These are phyloP conservation scores for Sechiopsis laciniata DNA, from an alignment of 306 rosid species.

Conservation along the genomic window DNA sequence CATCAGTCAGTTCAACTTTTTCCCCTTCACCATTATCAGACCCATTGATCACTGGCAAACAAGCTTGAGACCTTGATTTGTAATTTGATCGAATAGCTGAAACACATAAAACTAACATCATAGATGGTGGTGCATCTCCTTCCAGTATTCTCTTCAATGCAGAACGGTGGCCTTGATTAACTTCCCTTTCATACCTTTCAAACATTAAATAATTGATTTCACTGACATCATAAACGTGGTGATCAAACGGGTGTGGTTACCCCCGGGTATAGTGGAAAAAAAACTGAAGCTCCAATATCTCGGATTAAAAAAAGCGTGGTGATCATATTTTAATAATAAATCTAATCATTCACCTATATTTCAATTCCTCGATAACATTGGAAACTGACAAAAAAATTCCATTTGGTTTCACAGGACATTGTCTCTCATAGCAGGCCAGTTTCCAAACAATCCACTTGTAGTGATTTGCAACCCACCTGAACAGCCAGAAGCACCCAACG, in stretches of 20 bases:
- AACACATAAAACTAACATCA: conserved; percentile 73
- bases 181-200: conserved; percentile 86
- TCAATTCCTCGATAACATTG: conserved; percentile 85
- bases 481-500: conserved; percentile 27
- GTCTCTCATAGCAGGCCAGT: conserved; percentile 78
- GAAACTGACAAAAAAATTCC: conserved; percentile 50
- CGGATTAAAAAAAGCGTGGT: background rate
- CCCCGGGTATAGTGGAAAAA: no score
- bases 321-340: conserved; percentile 8
- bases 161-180: conserved; percentile 78
- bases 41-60: conserved; percentile 23
- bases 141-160: conserved; percentile 76
- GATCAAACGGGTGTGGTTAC: background rate
- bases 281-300: no score
- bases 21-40: conserved; percentile 33
- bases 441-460: conserved; percentile 96
- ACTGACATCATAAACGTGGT: conserved; percentile 22
- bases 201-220: conserved; percentile 4
- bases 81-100: conserved; percentile 50
- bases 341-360: conserved; percentile 53
- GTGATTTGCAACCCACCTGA: conserved; percentile 85
- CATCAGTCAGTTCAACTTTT: conserved; percentile 76
- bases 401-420: conserved; percentile 40
- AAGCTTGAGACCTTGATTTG: conserved; percentile 33
- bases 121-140: conserved; percentile 79